These are phyloP conservation scores for Aspergillus wentii DNA, from an alignment of 495 filamentous ascomycete genomes.

Conservation along the genomic window DNA sequence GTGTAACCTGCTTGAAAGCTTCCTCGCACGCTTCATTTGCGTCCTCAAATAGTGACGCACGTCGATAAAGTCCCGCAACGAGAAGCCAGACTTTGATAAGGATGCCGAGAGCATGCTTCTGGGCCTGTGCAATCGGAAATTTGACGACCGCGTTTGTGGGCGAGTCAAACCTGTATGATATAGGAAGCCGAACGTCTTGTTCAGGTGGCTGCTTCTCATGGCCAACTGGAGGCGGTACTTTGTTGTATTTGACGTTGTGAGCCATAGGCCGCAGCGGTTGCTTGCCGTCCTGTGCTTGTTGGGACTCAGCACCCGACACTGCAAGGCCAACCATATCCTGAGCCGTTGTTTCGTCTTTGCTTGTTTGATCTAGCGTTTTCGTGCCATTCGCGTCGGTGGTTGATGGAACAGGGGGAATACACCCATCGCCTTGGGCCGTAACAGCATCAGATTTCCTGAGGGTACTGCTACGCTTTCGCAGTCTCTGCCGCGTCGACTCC, in stretches of 20 bases:
- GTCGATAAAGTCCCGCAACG: slow-evolving; percentile 80
- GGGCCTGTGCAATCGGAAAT: slow-evolving; percentile 33
- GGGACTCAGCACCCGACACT: slow-evolving; percentile 21
- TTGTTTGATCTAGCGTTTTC: slow-evolving; percentile 2
- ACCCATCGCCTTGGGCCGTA: slow-evolving; percentile 11
- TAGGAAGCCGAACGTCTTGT: slow-evolving; percentile 49
- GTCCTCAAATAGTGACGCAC: slow-evolving; percentile 72
- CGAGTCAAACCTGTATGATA: slow-evolving; percentile 38
- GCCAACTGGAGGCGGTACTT: slow-evolving; percentile 37
- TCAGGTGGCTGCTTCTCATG: slow-evolving; percentile 45
- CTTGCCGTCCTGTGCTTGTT: slow-evolving; percentile 21
- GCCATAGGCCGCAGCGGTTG: slow-evolving; percentile 42
- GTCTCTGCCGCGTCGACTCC: slow-evolving; percentile 35
- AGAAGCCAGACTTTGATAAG: slow-evolving; percentile 85
- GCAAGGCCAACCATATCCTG: slow-evolving; percentile 39
- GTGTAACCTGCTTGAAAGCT: slow-evolving; percentile 62
- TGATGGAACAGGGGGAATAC: slow-evolving; percentile 11
- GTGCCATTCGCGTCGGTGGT: not conserved
- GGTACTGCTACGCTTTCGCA: slow-evolving; percentile 41
- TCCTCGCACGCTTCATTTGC: slow-evolving; percentile 74
- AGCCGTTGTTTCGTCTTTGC: slow-evolving; percentile 6
- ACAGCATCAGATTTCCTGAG: slow-evolving; percentile 18
- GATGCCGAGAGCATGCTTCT: slow-evolving; percentile 54
- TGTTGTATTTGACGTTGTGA: slow-evolving; percentile 43
- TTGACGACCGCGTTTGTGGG: slow-evolving; percentile 34